A percentile compares a stretch with the other conserved stretches of the same genome.
These are phyloP conservation scores for Buddleja alternifolia DNA, from an alignment of 257 asterid genomes.

Conservation along the genomic window DNA sequence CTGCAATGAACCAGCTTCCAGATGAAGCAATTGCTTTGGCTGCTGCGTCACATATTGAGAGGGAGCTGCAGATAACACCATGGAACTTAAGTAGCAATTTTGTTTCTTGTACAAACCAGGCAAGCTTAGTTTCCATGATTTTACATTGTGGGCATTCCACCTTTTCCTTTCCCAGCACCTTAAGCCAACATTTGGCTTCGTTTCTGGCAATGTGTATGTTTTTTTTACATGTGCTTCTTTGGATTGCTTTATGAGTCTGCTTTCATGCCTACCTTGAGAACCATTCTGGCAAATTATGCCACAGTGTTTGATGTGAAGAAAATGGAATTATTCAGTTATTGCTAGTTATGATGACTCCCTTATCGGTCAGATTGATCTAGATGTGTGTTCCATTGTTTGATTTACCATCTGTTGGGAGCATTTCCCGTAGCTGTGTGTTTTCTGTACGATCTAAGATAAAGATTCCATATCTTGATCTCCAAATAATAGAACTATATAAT, in stretches of 20 bases:
- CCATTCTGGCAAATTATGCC: not conserved
- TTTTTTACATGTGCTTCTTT: not conserved
- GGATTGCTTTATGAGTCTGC: conserved; percentile 2
- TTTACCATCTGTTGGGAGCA: not conserved
- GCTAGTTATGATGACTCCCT: not conserved
- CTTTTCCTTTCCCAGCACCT: not conserved
- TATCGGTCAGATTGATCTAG: not conserved
- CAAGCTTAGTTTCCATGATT: conserved; percentile 30
- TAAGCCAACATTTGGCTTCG: not conserved
- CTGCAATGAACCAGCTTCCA: conserved; percentile 99
- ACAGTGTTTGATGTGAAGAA: not conserved
- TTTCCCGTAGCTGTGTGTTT: not conserved
- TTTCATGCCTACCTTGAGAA: conserved; percentile 1
- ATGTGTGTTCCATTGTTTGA: not conserved
- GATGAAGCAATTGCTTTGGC: conserved; percentile 98
- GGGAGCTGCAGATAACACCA: conserved; percentile 98
- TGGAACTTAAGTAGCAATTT: conserved; percentile 96
- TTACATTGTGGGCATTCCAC: not conserved
- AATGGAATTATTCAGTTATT: not conserved
- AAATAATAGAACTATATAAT: not conserved
- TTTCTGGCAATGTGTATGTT: not conserved
- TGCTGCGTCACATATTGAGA: conserved; percentile 98
- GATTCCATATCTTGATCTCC: not conserved
- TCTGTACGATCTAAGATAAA: not conserved
- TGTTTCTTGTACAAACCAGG: conserved; percentile 97